Evolutionary conservation across 129 eudicot genomes (phyloP).

Genomic region (Solidago caesia): DNA sequence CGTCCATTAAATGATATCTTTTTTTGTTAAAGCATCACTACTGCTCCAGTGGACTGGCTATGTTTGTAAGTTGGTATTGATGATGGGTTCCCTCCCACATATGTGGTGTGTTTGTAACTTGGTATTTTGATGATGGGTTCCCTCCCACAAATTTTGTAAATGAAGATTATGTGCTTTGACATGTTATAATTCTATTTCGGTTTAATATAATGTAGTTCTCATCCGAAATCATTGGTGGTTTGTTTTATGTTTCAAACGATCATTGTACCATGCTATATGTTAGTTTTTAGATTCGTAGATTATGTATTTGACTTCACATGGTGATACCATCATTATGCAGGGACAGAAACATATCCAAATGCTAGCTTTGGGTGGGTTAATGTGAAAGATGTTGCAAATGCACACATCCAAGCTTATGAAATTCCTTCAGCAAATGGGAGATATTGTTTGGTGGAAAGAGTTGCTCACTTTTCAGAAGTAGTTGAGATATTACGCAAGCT

Average conservation of each 20-base stretch:
- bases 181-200: background rate
- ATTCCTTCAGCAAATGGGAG: slow-evolving; percentile 63
- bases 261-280: background rate
- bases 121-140: no score
- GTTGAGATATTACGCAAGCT: slow-evolving; percentile 43
- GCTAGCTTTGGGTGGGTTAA: slow-evolving; percentile 52
- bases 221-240: background rate
- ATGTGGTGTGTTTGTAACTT: no score
- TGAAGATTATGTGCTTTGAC: no score
- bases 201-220: background rate
- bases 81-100: no score
- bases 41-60: no score
- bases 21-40: no score
- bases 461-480: slow-evolving; percentile 47
- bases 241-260: background rate
- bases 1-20: no score
- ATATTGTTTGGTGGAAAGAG: slow-evolving; percentile 52
- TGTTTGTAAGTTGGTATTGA: no score
- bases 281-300: background rate
- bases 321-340: slow-evolving; percentile 15
- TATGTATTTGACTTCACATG: background rate
- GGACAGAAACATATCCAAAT: slow-evolving; percentile 49
- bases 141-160: no score
- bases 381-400: slow-evolving; percentile 69
- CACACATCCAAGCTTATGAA: slow-evolving; percentile 69